A percentile compares a stretch with the other conserved stretches of the same genome.
phyloP scores from a whole-genome alignment of 371 early-diverging fungal species.

The Mortierella sp. region DNA sequence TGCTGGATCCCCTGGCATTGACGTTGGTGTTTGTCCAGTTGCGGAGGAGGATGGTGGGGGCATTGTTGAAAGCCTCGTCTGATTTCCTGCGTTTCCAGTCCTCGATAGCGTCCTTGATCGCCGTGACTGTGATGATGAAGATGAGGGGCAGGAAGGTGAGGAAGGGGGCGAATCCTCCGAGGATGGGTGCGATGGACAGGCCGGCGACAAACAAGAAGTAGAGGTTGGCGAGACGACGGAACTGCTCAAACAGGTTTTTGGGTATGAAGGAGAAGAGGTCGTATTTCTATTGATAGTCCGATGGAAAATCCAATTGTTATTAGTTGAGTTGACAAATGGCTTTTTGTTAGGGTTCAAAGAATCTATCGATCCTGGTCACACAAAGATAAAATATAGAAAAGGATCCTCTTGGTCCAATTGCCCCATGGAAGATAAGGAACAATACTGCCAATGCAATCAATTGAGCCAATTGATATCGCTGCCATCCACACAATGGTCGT shows the following conservation, averaged over 20 bases:
- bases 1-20: conserved; percentile 17
- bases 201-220: conserved; percentile 90
- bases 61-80: conserved; percentile 78
- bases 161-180: conserved; percentile 69
- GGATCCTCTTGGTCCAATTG: not conserved
- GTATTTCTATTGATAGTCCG: conserved; percentile 77
- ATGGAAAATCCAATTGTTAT: not conserved
- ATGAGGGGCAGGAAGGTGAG: conserved; percentile 84
- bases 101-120: conserved; percentile 94
- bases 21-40: conserved; percentile 57
- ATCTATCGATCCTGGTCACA: not conserved
- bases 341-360: not conserved
- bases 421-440: not conserved
- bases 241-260: conserved; percentile 90
- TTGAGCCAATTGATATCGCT: not conserved
- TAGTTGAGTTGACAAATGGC: not conserved
- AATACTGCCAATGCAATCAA: not conserved
- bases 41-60: conserved; percentile 40
- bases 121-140: conserved; percentile 83
- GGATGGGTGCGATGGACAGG: conserved; percentile 78
- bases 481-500: not conserved
- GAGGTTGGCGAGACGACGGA: conserved; percentile 87
- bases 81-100: conserved; percentile 92
- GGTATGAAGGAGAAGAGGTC: conserved; percentile 88
- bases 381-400: not conserved